Evolutionary conservation across 2,329 filamentous ascomycete species (phyloP).

Genomic region (Penicillium sp.): DNA sequence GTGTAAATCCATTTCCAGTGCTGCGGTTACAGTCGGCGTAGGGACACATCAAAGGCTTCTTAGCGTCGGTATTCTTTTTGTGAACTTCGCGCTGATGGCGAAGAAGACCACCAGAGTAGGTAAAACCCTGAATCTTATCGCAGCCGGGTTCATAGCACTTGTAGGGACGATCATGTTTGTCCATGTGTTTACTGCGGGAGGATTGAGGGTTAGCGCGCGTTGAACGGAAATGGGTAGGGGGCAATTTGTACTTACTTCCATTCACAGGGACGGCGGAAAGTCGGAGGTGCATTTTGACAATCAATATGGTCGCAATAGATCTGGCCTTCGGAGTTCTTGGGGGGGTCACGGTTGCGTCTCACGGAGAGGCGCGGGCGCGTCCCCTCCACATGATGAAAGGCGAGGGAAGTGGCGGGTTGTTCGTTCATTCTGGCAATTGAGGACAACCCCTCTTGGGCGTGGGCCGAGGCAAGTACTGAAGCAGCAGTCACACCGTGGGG

Average conservation of each 20-base stretch:
- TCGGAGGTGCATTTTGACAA: slow-evolving; percentile 67
- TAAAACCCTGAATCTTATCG: slow-evolving; percentile 91
- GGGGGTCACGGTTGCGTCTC: slow-evolving; percentile 55
- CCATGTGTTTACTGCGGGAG: slow-evolving; percentile 97
- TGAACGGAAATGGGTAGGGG: slow-evolving; percentile 16
- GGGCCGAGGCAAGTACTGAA: slow-evolving; percentile 39
- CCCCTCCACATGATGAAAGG: slow-evolving; percentile 36
- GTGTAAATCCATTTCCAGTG: slow-evolving; percentile 84
- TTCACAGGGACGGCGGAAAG: slow-evolving; percentile 84
- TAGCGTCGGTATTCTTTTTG: slow-evolving; percentile 83
- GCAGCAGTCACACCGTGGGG: slow-evolving; percentile 36
- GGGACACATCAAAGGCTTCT: slow-evolving; percentile 85
- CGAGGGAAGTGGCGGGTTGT: slow-evolving; percentile 23
- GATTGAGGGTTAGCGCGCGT: slow-evolving; percentile 22
- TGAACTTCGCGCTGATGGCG: slow-evolving; percentile 94
- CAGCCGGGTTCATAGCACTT: slow-evolving; percentile 82
- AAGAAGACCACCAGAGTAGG: slow-evolving; percentile 87
- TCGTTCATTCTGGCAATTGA: slow-evolving; percentile 43
- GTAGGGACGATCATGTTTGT: slow-evolving; percentile 94
- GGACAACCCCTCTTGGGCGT: slow-evolving; percentile 38
- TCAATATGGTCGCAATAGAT: slow-evolving; percentile 74
- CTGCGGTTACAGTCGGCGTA: slow-evolving; percentile 87
- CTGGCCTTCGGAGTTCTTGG: slow-evolving; percentile 71
- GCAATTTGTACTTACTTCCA: slow-evolving; percentile 75
- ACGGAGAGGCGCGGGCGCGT: slow-evolving; percentile 47